Evolutionary conservation across 306 rosid genomes (phyloP).

Genomic region (Chamaecrista fasciculata): DNA sequence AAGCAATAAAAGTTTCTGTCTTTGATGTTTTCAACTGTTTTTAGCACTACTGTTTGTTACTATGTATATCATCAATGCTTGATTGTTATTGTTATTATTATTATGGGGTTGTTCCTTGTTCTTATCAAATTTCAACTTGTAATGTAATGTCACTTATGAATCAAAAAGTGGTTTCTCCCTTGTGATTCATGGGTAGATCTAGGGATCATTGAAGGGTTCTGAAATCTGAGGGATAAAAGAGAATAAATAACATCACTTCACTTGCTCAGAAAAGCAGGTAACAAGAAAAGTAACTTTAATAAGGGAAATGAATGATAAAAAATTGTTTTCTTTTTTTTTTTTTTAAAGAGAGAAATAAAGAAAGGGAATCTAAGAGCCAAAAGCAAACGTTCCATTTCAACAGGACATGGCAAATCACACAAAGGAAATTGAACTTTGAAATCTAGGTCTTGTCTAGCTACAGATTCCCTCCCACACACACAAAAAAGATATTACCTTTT

Average conservation of each 20-base stretch:
- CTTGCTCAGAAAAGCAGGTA: slow-evolving; percentile 21
- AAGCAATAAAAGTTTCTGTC: slow-evolving; percentile 14
- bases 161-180: slow-evolving; percentile 1
- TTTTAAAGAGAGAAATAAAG: slow-evolving; percentile 6
- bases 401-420: slow-evolving; percentile 13
- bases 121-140: slow-evolving; percentile 24
- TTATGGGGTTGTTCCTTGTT: slow-evolving; percentile 21
- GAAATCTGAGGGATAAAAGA: background rate
- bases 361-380: slow-evolving; percentile 2
- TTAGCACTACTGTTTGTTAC: too few species aligned
- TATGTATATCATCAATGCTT: too few species aligned
- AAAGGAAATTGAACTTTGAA: background rate
- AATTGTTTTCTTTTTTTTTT: too few species aligned
- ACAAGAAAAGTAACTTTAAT: slow-evolving; percentile 30
- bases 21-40: slow-evolving; percentile 1
- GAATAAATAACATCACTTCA: background rate
- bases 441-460: background rate
- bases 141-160: background rate
- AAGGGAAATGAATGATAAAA: slow-evolving; percentile 11
- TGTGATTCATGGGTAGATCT: slow-evolving; percentile 21
- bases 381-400: slow-evolving; percentile 19
- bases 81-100: too few species aligned
- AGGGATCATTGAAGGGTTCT: slow-evolving; percentile 7
- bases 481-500: slow-evolving; percentile 31
- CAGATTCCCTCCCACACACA: slow-evolving; percentile 30